Conservation (phyloP, 2,329 filamentous ascomycete genomes). For the Aspergillus phoenicis region DNA sequence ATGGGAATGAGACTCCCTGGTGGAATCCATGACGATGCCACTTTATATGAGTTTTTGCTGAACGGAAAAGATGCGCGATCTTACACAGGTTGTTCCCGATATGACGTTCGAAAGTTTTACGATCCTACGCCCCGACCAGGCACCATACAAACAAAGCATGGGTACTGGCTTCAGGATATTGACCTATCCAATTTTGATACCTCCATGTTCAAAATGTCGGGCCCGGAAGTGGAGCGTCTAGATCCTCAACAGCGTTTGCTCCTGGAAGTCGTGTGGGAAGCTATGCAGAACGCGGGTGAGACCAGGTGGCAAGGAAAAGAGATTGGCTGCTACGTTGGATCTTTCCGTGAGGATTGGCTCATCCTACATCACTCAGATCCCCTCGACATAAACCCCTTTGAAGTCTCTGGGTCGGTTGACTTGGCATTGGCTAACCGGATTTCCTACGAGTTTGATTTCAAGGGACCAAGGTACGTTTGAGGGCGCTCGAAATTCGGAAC, state of each 20-base stretch:
- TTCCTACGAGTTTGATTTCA: constrained; percentile 14
- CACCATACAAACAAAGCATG: constrained; percentile 12
- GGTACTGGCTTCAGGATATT: constrained; percentile 34
- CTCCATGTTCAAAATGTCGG: constrained; percentile 30
- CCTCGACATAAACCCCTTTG: constrained; percentile 17
- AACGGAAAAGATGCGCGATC: constrained; percentile 2
- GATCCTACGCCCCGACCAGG: constrained; percentile 19
- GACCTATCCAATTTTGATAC: constrained; percentile 29
- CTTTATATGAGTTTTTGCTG: not conserved
- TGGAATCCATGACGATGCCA: not conserved
- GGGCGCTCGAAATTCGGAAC: not conserved
- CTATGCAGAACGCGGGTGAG: constrained; percentile 33
- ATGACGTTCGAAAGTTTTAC: constrained; percentile 28
- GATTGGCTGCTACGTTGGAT: constrained; percentile 31
- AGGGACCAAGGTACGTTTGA: constrained; percentile 12
- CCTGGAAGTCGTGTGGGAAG: constrained; percentile 36
- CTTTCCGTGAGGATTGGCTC: constrained; percentile 29
- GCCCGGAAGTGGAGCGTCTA: constrained; percentile 25
- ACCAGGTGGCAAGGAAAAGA: constrained; percentile 32
- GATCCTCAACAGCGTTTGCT: constrained; percentile 39
- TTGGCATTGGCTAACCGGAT: constrained; percentile 14
- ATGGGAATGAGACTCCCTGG: not conserved
- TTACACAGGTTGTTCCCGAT: constrained; percentile 21
- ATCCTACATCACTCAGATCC: constrained; percentile 23
- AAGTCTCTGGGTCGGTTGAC: constrained; percentile 9